phyloP scores from a whole-genome alignment of 345 rosid species.

The Pistacia vera region DNA sequence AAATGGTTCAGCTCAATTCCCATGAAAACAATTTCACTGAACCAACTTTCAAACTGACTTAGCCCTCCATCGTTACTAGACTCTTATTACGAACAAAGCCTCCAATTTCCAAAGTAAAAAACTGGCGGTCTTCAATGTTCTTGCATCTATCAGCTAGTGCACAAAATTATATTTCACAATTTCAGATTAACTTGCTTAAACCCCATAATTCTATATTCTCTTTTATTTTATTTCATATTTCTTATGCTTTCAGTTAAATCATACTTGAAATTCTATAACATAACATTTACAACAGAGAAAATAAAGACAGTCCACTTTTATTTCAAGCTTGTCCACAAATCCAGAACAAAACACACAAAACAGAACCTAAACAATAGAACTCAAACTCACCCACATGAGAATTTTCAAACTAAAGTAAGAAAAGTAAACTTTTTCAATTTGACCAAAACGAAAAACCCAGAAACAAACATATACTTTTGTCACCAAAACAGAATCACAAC shows the following conservation, averaged over 20 bases:
- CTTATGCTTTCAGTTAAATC: background rate
- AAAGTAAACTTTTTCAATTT: conserved; percentile 3
- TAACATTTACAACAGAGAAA: background rate
- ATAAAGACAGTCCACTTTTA: conserved; percentile 10
- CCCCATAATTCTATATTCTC: conserved; percentile 15
- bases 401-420: conserved; percentile 10
- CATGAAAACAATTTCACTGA: conserved; percentile 3
- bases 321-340: conserved; percentile 11
- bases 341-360: conserved; percentile 6
- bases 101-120: conserved; percentile 23
- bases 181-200: conserved; percentile 25
- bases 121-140: conserved; percentile 20
- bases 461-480: background rate
- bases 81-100: conserved; percentile 13
- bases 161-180: conserved; percentile 18
- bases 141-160: conserved; percentile 25
- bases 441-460: conserved; percentile 6
- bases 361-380: conserved; percentile 17
- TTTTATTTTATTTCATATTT: background rate
- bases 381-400: conserved; percentile 8
- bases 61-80: conserved; percentile 16
- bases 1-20: background rate
- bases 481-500: background rate
- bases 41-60: background rate
- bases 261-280: background rate